phyloP scores from a whole-genome alignment of 2,329 filamentous ascomycete species.

The Epichloe coenophiala region DNA sequence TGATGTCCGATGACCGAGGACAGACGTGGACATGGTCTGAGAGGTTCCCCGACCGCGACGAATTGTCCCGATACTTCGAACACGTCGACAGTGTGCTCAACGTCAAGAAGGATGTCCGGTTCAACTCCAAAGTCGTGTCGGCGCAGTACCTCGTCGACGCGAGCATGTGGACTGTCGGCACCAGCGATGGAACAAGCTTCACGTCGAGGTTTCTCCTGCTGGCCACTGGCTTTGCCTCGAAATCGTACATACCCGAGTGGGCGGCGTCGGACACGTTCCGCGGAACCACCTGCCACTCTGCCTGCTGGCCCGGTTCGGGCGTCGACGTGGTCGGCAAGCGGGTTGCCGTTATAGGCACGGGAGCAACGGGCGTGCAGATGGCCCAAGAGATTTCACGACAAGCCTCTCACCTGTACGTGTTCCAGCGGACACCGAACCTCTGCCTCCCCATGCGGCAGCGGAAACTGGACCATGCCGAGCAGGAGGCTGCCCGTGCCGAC shows the following conservation, averaged over 20 bases:
- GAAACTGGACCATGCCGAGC: not conserved
- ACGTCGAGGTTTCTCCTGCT: constrained; percentile 38
- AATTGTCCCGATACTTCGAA: constrained; percentile 45
- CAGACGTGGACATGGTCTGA: constrained; percentile 43
- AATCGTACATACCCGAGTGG: constrained; percentile 47
- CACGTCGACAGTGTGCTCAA: constrained; percentile 41
- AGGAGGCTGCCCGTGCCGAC: not conserved
- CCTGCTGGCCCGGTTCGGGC: constrained; percentile 44
- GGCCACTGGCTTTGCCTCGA: constrained; percentile 44
- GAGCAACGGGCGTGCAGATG: constrained; percentile 51
- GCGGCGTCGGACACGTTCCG: constrained; percentile 46
- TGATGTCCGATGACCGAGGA: not conserved
- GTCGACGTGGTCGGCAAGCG: constrained; percentile 45
- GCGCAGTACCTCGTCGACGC: constrained; percentile 35
- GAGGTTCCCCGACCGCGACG: constrained; percentile 36
- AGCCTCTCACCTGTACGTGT: constrained; percentile 41
- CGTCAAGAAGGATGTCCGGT: constrained; percentile 42
- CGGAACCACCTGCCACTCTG: constrained; percentile 45
- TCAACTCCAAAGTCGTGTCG: constrained; percentile 39
- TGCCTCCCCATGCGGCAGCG: constrained; percentile 46
- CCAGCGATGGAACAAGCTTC: constrained; percentile 33
- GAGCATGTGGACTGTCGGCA: constrained; percentile 36
- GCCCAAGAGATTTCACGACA: constrained; percentile 44
- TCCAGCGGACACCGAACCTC: constrained; percentile 55
- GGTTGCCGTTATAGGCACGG: constrained; percentile 50